Percentiles rank a stretch among this genome's conserved stretches.
Evolutionary conservation across 768 basidiomycete species (phyloP).

Genomic region (Hygrocybe coccinea): DNA sequence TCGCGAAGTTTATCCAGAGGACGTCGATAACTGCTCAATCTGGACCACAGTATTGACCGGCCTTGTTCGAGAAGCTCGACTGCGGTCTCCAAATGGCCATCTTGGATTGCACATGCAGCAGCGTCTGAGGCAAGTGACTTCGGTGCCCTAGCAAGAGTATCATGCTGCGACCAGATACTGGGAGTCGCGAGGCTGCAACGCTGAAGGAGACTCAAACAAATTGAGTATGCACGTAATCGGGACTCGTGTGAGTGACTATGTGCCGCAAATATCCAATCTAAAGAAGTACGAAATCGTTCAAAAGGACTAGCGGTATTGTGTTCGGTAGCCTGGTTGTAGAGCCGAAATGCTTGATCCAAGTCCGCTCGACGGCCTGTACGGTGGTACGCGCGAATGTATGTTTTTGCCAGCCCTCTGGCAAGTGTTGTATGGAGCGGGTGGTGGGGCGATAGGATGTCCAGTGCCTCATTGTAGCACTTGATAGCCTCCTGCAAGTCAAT

Average conservation of each 20-base stretch:
- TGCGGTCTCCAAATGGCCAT: constrained; percentile 8
- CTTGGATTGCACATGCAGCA: constrained; percentile 10
- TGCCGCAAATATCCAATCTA: not conserved
- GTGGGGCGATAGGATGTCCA: not conserved
- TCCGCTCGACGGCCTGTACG: not conserved
- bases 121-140: constrained; percentile 9
- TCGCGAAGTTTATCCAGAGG: constrained; percentile 15
- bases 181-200: not conserved
- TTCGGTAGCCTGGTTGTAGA: not conserved
- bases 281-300: not conserved
- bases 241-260: not conserved
- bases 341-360: not conserved
- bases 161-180: not conserved
- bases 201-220: not conserved
- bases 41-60: constrained; percentile 19
- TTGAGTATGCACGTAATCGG: not conserved
- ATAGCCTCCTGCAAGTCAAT: constrained; percentile 5
- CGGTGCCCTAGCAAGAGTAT: not conserved
- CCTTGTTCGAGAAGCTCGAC: constrained; percentile 24
- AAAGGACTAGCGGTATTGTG: not conserved
- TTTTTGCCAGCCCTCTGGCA: not conserved
- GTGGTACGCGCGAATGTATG: not conserved
- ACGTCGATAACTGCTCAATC: constrained; percentile 13
- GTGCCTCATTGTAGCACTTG: not conserved
- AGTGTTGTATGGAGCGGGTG: not conserved